Evolutionary conservation across 2,329 filamentous ascomycete species (phyloP), one percentile per base, ranked within the genome.

Genomic region (Sarocladium oryzae): DNA sequence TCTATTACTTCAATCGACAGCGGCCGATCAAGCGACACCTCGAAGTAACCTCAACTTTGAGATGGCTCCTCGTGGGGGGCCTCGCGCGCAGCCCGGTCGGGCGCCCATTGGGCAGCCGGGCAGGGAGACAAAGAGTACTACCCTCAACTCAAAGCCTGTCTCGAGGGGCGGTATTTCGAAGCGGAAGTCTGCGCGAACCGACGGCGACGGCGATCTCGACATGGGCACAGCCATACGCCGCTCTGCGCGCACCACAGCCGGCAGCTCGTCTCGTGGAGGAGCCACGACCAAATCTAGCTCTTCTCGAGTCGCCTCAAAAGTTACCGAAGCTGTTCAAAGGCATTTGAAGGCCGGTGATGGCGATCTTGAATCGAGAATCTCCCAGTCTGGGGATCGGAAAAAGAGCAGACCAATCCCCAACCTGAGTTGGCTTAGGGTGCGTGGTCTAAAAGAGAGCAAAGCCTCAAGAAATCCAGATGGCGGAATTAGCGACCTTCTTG

Each of bases 391-490:
- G 26, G 30, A 26, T 49, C 21, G 18, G 13, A 49, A 49, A 20
- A 49, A 49, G 20, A 32, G 18, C 21, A 16, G 46, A 37, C 30
- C 30, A 9, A 18, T 26, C n/a, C 30, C 46, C 16, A 49, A 49
- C 18, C 51, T 70, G 33, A 58, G 57, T 4, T 67, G 63, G 53
- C 57, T 82, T 35, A 72, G 70, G 53, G 70, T 91, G 20, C 71
- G 73, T 56, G 86, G 86, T 23, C 74, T 88, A 61, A 82, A 78
- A 60, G 68, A 79, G 40, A 89, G 85, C 70, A 89, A 85, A 65
- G 85, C 84, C 7, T 75, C 79, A 10, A 73, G 64, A 24, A 87
- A 89, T 56, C 63, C 76, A 26, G 86, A 86, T 51, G 84, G 85
- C 46, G 86, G 86, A 18, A 63, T 86, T 23, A 75, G 77, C 54